Evolutionary conservation across 2,329 filamentous ascomycete genomes (phyloP), one percentile per base, ranked within the genome.

Genomic region (Hypoxylon rubiginosum): DNA sequence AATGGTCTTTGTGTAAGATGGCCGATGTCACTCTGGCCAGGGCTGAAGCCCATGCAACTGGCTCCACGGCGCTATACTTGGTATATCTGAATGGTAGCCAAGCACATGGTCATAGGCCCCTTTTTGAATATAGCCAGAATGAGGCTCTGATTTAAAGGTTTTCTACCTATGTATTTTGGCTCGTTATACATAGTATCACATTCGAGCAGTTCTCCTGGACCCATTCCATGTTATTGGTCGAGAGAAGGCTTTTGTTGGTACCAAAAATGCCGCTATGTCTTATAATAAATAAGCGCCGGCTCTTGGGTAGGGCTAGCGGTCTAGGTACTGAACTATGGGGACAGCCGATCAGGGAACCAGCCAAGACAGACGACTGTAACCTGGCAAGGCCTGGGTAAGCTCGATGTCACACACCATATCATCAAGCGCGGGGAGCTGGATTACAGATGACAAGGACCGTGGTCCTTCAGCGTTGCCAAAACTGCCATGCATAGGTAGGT

Each of bases 391-490:
- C n/a, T n/a, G n/a, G n/a, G n/a, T 26, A 10, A 34, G 17, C 28
- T 39, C 15, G 19, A 46, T 62, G 45, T 17, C 19, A 61, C 50
- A 30, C 46, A 49, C 46, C 46, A 24, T 50, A 50, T 28, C 30
- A 32, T 19, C 28, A 34, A 34, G 26, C 13, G 28, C 28, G 7
- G 7, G 15, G 17, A 57, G 54, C 49, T 53, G 50, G 32, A 50
- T 19, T 2, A 13, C n/a, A 39, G 4, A 32, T 30, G 3, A n/a
- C 54, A 24, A 48, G 53, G 49, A 4, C 39, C 21, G 11, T 10
- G 21, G 54, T 63, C 54, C 54, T 54, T 21, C 43, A 45, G 43
- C 41, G 17, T 49, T 36, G 39, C 21, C 45, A 36, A 48, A 17
- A 39, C 46, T 41, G 32, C n/a, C 51, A 39, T 30, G n/a, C 30